These are phyloP conservation scores for Aspergillus sp. DNA, from an alignment of 2,329 filamentous ascomycete genomes.

Conservation along the genomic window DNA sequence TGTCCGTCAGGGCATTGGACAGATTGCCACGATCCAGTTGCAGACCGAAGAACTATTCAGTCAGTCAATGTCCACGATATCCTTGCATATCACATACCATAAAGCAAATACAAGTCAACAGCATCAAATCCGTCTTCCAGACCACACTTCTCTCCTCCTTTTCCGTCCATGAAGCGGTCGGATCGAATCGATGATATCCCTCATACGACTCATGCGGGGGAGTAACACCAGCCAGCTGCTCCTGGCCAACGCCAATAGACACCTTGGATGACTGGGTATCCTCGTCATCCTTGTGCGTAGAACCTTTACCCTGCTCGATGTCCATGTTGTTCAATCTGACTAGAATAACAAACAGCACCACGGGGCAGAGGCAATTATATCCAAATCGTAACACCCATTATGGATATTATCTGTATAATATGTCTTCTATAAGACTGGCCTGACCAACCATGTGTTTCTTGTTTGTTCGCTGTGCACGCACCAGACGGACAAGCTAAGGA, in stretches of 20 bases:
- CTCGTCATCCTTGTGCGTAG: conserved; percentile 6
- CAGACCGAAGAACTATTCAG: conserved; percentile 25
- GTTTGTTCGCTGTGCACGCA: too few species aligned
- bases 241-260: conserved; percentile 14
- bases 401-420: too few species aligned
- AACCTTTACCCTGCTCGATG: conserved; percentile 11
- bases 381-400: too few species aligned
- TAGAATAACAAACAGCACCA: too few species aligned
- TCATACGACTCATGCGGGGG: conserved; percentile 26
- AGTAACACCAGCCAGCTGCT: conserved; percentile 20
- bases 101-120: conserved; percentile 18
- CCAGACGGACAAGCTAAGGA: too few species aligned
- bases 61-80: conserved; percentile 1
- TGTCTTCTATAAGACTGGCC: too few species aligned
- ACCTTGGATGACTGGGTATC: conserved; percentile 9
- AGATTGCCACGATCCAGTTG: conserved; percentile 32
- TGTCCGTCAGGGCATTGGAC: conserved; percentile 31
- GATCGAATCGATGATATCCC: conserved; percentile 21
- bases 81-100: conserved; percentile 13
- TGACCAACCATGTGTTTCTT: too few species aligned
- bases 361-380: too few species aligned
- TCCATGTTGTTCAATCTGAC: conserved; percentile 3
- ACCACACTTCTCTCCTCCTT: conserved; percentile 45
- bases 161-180: conserved; percentile 17
- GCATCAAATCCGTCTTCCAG: conserved; percentile 35